Evolutionary conservation across 306 rosid species (phyloP), one percentile per base, ranked within the genome.

Genomic region (Astragalus glycyphyllos): DNA sequence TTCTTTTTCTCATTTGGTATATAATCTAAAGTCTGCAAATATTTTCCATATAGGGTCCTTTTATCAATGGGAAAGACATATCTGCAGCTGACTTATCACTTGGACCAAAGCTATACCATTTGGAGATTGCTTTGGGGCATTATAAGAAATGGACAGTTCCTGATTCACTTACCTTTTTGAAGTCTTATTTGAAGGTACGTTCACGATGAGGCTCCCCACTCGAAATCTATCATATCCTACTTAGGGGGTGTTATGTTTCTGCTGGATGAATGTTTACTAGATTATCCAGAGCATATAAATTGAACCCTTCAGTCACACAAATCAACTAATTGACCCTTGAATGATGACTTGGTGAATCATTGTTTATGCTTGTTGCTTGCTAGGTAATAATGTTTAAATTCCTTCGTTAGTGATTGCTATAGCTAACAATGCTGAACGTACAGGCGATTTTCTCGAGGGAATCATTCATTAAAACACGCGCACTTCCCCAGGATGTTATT

Each of bases 61-160:
- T 87, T 73, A 58, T 94, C 82, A 87, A 89, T 65, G 96, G 99
- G 72, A 80, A 83, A 79, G 83, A 82, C 59, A 75, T 91, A 81
- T 89, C 95, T 73, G 92, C 95, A 0, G 86, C 71, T 29, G 99
- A 94, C 72, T 77, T 94, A 35, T 89, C 97, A 38, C 97, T 94
- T 62, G 96, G 82, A 65, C 99, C 97, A 76, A 94, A 94, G 91
- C 68, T 94, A 84, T 65, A 84, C 77, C 97, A 94, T 84, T 77
- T 94, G 68, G 97, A 94, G 79, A 89, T 94, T 83, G 95, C 84
- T 76, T 77, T 94, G 84, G 91, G 89, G 54, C 91, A 91, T 84
- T 89, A 37, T 71, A 94, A 91, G 86, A 84, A 82, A 58, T 94
- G 99, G 99, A 60, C 82, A 4, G 67, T 87, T 64, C 97, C 97